These are phyloP conservation scores for Torulaspora pretoriensis DNA, from an alignment of 1,139 yeast genomes.

Conservation along the genomic window DNA sequence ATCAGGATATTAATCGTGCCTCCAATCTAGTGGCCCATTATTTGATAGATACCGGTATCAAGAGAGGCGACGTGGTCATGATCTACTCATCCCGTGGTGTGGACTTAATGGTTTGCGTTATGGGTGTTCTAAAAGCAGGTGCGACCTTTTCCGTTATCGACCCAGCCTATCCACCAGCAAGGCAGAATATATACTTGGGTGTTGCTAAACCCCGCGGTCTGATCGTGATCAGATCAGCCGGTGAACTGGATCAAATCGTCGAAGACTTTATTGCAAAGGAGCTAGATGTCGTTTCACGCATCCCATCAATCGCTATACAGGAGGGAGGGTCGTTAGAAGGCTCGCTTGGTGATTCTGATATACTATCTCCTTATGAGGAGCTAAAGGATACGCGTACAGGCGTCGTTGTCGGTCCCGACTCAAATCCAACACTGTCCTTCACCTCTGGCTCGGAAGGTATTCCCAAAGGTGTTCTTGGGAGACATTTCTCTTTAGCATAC, in stretches of 20 bases:
- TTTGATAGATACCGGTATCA: constrained; percentile 72
- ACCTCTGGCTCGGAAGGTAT: constrained; percentile 99
- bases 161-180: constrained; percentile 97
- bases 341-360: constrained; percentile 47
- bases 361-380: constrained; percentile 46
- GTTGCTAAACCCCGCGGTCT: constrained; percentile 93
- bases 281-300: constrained; percentile 63
- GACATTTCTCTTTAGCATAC: constrained; percentile 94
- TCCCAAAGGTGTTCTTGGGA: constrained; percentile 97
- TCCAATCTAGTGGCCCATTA: constrained; percentile 94
- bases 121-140: constrained; percentile 97
- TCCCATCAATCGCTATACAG: constrained; percentile 71
- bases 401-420: constrained; percentile 95
- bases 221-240: constrained; percentile 87
- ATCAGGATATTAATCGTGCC: constrained; percentile 82
- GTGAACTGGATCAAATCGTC: constrained; percentile 69
- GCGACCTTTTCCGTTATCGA: constrained; percentile 98
- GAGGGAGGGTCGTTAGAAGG: constrained; percentile 77
- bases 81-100: constrained; percentile 97
- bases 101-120: constrained; percentile 90
- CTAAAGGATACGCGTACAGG: constrained; percentile 63
- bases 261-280: constrained; percentile 70
- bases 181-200: constrained; percentile 86
- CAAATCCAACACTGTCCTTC: constrained; percentile 92
- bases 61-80: constrained; percentile 92